Evolutionary conservation across 2,329 filamentous ascomycete species (phyloP), one percentile per base, ranked within the genome.

Genomic region (Pseudogymnoascus sp.): DNA sequence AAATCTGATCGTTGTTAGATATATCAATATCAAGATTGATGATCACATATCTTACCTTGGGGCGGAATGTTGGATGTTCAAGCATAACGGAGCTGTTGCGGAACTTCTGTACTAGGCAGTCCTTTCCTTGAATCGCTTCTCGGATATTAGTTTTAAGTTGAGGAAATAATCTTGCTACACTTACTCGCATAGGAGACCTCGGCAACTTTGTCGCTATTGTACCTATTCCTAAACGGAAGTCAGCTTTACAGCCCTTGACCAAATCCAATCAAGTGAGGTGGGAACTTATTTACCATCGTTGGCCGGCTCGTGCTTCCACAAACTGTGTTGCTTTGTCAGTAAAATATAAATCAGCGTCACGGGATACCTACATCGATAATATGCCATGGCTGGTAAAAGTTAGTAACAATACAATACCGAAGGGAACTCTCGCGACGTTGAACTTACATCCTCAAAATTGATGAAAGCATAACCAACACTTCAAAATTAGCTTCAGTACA

Each of bases 381-480:
- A 73, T 90, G 85, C 65, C 88, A 78, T 0, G 90, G 86, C 85
- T 90, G 65, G 10, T 33, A 22, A 64, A 59, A 59, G 72, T 85
- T 71, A 84, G 77, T 59, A 66, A 60, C 28, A 40, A 22, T 22
- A 62, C 26, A 40, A 24, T 22, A 62, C 26, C 43, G 5, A 22
- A 59, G 28, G 12, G 24, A n/a, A 28, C 28, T 38, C n/a, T 56
- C 16, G 7, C 8, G 22, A 24, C 12, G 28, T 33, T 8, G 37
- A 24, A 64, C 87, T 83, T 75, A 90, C 88, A 73, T 92, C 87
- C 46, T 87, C 84, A 70, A 98, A 97, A 76, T 99, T 97, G 78
- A 99, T 91, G 76, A 98, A 99, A 0, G 92, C 93, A 75, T 98
- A 98, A 53, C 95, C 95, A 64, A 98, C 93, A 73, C 92, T 96